Percentiles rank a stretch among this genome's conserved stretches.
Evolutionary conservation across 192 early-diverging fungal species (phyloP).

Genomic region (Coemansia sp.): DNA sequence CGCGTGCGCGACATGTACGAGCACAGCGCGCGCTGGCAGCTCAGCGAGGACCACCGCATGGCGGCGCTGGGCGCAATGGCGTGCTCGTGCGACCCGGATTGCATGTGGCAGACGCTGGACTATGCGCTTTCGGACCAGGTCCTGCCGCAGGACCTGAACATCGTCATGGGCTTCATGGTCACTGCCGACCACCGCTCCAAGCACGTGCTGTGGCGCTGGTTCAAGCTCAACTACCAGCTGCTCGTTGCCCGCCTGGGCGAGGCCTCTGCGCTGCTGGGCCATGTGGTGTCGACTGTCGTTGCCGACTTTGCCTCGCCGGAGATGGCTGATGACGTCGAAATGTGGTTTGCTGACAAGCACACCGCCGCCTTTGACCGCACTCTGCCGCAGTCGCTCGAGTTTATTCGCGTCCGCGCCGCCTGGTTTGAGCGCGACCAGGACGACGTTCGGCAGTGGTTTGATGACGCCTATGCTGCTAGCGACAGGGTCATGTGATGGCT

Average conservation of each 20-base stretch:
- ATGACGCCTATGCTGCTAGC: neutral
- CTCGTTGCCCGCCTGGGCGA: slow-evolving; percentile 63
- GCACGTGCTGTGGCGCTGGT: slow-evolving; percentile 67
- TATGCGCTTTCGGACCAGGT: slow-evolving; percentile 45
- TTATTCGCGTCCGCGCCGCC: slow-evolving; percentile 60
- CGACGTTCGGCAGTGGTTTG: slow-evolving; percentile 39
- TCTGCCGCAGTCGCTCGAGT: slow-evolving; percentile 74
- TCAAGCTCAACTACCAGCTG: slow-evolving; percentile 59
- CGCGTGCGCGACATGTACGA: slow-evolving; percentile 54
- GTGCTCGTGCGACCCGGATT: slow-evolving; percentile 43
- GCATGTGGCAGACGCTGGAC: slow-evolving; percentile 43
- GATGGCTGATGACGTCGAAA: slow-evolving; percentile 61
- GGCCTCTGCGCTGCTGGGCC: slow-evolving; percentile 62
- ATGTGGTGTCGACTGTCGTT: slow-evolving; percentile 67
- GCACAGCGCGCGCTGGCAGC: slow-evolving; percentile 45
- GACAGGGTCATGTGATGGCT: neutral
- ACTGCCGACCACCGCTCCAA: slow-evolving; percentile 59
- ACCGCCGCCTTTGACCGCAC: slow-evolving; percentile 59
- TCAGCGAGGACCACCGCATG: slow-evolving; percentile 63
- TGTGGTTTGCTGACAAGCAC: slow-evolving; percentile 62
- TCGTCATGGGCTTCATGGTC: slow-evolving; percentile 63
- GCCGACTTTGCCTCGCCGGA: slow-evolving; percentile 60
- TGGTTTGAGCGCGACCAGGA: slow-evolving; percentile 46
- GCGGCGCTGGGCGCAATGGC: slow-evolving; percentile 64
- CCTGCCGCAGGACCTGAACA: slow-evolving; percentile 54